Conservation (phyloP, 768 basidiomycete genomes). For the Leccinum barrowsii region DNA sequence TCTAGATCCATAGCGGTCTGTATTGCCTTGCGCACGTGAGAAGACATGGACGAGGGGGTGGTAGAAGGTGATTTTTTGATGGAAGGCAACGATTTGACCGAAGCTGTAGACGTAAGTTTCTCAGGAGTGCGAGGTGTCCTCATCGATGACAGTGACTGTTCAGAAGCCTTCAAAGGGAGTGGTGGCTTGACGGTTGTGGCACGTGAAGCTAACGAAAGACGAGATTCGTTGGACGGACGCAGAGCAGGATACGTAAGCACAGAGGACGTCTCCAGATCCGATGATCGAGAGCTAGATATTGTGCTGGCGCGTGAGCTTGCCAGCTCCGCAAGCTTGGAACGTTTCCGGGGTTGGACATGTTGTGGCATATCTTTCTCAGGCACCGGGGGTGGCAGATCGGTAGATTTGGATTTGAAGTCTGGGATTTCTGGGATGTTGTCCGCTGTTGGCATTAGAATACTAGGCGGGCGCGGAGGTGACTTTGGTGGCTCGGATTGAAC, state of each 20-base stretch:
- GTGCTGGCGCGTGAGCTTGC: conserved; percentile 63
- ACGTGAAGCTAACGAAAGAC: conserved; percentile 30
- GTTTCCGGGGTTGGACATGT: conserved; percentile 33
- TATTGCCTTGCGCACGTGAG: conserved; percentile 63
- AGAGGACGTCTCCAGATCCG: conserved; percentile 52
- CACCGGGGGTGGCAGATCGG: conserved; percentile 23
- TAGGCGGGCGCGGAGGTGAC: conserved; percentile 39
- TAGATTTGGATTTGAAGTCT: conserved; percentile 49
- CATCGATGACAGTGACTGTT: conserved; percentile 7
- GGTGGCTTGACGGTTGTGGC: conserved; percentile 16
- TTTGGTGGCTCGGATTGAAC: conserved; percentile 32
- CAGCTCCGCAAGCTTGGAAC: conserved; percentile 66
- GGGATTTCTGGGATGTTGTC: conserved; percentile 56
- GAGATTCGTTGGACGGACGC: conserved; percentile 63
- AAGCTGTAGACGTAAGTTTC: conserved; percentile 12
- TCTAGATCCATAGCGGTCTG: conserved; percentile 64
- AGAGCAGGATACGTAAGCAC: conserved; percentile 70
- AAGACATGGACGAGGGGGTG: conserved; percentile 50
- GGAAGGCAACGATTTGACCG: conserved; percentile 27
- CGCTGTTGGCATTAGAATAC: conserved; percentile 41
- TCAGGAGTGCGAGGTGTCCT: conserved; percentile 26
- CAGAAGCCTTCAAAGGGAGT: conserved; percentile 18
- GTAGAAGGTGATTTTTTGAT: conserved; percentile 26
- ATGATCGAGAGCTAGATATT: conserved; percentile 50
- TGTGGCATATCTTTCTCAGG: conserved; percentile 23